Base-by-base conservation (phyloP, 139 green algal genomes). In the Bryopsis sp. region DNA sequence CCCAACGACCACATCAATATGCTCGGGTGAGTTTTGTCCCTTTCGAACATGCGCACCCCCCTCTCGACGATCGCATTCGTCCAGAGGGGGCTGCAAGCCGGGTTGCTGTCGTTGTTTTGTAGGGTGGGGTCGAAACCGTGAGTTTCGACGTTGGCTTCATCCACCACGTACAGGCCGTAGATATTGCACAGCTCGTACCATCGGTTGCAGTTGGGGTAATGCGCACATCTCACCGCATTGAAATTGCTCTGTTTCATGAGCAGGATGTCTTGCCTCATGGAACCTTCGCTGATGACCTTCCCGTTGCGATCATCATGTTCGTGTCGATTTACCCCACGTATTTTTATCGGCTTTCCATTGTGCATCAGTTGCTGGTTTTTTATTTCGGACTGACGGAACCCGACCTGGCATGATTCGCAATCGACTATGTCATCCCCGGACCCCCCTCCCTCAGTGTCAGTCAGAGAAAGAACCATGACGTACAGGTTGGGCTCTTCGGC, bases 131-230 rank as follows among this genome's bases (percentile, higher is more conserved):
- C 89, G 70, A 98, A 97, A 47, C 94, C 94, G 70, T 99, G 94
- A 0, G 92, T 98, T 80, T 99, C 94, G 22, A 97, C 58, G 73
- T 99, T 98, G 48, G 90, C 88, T 75, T 99, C 94, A 58, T 98
- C 94, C 28, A 98, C 76, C 2, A 97, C 73, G 60, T 97, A 96
- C 29, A 99, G 78, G 0, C 94, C 94, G 28, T 84, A 83, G 37
- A 81, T 57, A 71, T 60, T 84, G 80, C 90, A 96, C 68, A 97
- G 83, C 72, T 95, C 89, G 69, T 95, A 95, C 86, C 89, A 98
- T 28, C 88, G 78, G 6, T 67, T 67, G 63, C 89, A 64, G 72
- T 97, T 98, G 43, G 94, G 94, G 82, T 99, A 99, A 79, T 99
- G 94, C 22, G 80, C 84, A 78, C 83, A 90, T 35, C 94, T 84